These are phyloP conservation scores for Drechslerella dactyloides DNA, from an alignment of 2,329 filamentous ascomycete genomes.

Conservation along the genomic window DNA sequence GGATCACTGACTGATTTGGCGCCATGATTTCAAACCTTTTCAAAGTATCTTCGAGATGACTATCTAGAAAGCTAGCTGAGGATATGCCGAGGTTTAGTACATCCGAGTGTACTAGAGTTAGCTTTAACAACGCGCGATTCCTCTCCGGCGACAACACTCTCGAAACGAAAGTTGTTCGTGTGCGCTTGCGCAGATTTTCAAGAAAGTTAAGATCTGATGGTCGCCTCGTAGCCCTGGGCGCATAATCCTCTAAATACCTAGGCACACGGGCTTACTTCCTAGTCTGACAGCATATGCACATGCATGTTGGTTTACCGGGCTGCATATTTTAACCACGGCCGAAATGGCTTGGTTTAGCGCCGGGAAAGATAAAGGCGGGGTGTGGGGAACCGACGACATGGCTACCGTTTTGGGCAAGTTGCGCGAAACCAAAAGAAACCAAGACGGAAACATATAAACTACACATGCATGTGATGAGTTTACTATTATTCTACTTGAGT, in stretches of 20 bases:
- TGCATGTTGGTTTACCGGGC: constrained; percentile 18
- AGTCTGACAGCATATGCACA: constrained; percentile 20
- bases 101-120: too few species aligned
- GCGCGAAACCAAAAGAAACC: too few species aligned
- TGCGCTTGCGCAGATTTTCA: too few species aligned
- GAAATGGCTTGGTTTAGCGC: constrained; percentile 4
- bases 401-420: too few species aligned
- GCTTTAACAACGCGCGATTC: background rate
- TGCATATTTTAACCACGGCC: constrained; percentile 44
- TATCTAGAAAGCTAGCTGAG: too few species aligned
- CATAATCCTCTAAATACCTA: constrained; percentile 31
- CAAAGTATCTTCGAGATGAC: background rate
- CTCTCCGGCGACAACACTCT: too few species aligned
- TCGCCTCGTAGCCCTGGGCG: constrained; percentile 4
- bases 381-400: too few species aligned
- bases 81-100: background rate
- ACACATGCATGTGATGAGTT: background rate
- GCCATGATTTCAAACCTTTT: constrained; percentile 12
- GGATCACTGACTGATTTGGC: constrained; percentile 45
- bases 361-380: too few species aligned
- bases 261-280: constrained; percentile 9
- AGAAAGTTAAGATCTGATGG: background rate
- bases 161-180: too few species aligned
- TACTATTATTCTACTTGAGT: background rate
- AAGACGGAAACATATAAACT: too few species aligned